These are phyloP conservation scores for Apophysomyces variabilis DNA, from an alignment of 371 early-diverging fungal genomes.

Conservation along the genomic window DNA sequence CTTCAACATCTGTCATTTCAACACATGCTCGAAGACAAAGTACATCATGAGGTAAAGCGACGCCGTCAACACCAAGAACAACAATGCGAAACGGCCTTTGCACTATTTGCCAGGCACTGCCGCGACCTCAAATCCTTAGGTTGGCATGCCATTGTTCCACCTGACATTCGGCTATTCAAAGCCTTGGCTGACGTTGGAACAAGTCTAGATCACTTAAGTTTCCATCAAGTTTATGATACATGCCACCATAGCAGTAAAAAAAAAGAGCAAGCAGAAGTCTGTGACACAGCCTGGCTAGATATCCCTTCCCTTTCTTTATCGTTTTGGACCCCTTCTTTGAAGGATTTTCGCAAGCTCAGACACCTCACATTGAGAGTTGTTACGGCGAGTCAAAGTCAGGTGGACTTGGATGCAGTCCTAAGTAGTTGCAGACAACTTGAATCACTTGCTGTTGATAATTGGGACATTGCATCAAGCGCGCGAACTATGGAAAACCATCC, in stretches of 20 bases:
- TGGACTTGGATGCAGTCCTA: neutral
- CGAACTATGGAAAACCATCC: neutral
- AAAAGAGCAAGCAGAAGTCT: neutral
- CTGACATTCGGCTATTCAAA: neutral
- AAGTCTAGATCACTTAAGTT: neutral
- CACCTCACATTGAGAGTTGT: neutral
- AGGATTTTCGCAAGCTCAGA: neutral
- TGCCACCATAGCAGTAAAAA: neutral
- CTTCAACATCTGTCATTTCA: slow-evolving; percentile 2
- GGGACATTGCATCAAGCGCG: neutral
- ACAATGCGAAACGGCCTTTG: neutral
- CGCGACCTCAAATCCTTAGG: slow-evolving; percentile 1
- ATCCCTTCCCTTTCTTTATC: neutral
- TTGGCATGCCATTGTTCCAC: slow-evolving; percentile 2
- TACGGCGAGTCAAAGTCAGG: neutral
- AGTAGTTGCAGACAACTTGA: neutral
- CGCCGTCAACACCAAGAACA: neutral
- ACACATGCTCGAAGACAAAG: slow-evolving; percentile 1
- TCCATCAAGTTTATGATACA: neutral
- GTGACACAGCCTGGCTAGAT: neutral
- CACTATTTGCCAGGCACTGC: neutral
- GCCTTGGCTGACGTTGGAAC: neutral
- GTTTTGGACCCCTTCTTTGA: slow-evolving; percentile 1
- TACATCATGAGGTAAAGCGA: neutral
- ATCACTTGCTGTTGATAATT: neutral